Evolutionary conservation across 345 rosid species (phyloP).

Genomic region (Psidium friedrichsthalianum): DNA sequence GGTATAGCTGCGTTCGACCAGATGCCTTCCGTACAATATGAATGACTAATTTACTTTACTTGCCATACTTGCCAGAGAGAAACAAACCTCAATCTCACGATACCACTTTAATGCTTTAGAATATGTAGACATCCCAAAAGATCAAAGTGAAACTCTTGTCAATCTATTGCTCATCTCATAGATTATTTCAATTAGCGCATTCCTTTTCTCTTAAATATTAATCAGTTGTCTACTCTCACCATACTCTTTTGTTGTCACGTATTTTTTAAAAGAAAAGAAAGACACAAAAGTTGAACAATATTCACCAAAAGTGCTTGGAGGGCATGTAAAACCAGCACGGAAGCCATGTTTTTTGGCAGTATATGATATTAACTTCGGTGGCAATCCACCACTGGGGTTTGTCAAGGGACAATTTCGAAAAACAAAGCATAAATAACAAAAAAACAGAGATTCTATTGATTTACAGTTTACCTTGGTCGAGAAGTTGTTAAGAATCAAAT

Average conservation of each 20-base stretch:
- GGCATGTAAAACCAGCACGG: neutral
- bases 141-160: neutral
- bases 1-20: neutral
- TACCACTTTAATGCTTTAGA: neutral
- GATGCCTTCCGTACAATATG: neutral
- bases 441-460: neutral
- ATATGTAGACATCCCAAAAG: neutral
- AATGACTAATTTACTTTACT: neutral
- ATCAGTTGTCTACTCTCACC: neutral
- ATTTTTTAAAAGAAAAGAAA: neutral
- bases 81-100: neutral
- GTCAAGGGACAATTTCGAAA: neutral
- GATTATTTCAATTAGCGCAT: neutral
- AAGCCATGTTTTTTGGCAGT: neutral
- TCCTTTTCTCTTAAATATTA: neutral
- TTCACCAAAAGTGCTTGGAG: neutral
- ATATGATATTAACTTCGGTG: neutral
- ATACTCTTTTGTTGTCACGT: neutral
- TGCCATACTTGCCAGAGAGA: neutral
- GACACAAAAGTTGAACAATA: neutral
- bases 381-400: neutral
- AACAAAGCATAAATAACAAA: neutral
- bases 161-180: neutral
- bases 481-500: slow-evolving; percentile 75
- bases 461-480: slow-evolving; percentile 42